Evolutionary conservation across 1,139 yeast species (phyloP).

Genomic region (Zhuliangozyma parablackwelliae): DNA sequence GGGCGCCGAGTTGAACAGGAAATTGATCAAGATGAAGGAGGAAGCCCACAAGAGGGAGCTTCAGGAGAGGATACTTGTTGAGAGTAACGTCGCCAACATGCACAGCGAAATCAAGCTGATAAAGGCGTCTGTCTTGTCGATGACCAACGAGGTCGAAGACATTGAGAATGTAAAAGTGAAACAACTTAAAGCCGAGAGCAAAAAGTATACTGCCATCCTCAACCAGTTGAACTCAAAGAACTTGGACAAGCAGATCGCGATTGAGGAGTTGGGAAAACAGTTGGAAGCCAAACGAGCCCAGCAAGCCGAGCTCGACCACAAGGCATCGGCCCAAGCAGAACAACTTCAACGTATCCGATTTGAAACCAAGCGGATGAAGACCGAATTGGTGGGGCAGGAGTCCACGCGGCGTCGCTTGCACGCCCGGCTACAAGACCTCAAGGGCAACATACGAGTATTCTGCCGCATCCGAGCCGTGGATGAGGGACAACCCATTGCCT

Average conservation of each 20-base stretch:
- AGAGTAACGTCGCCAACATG: slow-evolving; percentile 15
- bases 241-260: slow-evolving; percentile 7
- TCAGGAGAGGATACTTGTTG: slow-evolving; percentile 10
- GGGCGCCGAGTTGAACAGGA: slow-evolving; percentile 18
- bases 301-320: background rate
- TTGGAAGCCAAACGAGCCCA: background rate
- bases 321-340: slow-evolving; percentile 1
- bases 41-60: slow-evolving; percentile 19
- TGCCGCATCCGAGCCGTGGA: slow-evolving; percentile 71
- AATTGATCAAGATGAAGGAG: slow-evolving; percentile 24
- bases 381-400: slow-evolving; percentile 10
- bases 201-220: slow-evolving; percentile 4
- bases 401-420: slow-evolving; percentile 59
- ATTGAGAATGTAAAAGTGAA: slow-evolving; percentile 1
- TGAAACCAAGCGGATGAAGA: slow-evolving; percentile 19
- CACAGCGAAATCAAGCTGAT: slow-evolving; percentile 6
- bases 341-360: slow-evolving; percentile 2
- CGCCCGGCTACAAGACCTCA: slow-evolving; percentile 73
- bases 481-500: slow-evolving; percentile 23
- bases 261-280: background rate
- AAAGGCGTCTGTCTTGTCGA: slow-evolving; percentile 1
- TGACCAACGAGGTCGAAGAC: slow-evolving; percentile 1
- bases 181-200: slow-evolving; percentile 2
- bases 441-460: slow-evolving; percentile 89
- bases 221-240: slow-evolving; percentile 6